Evolutionary conservation across 352 stramenopile species (phyloP).

Genomic region (Pythium phragmiticola): DNA sequence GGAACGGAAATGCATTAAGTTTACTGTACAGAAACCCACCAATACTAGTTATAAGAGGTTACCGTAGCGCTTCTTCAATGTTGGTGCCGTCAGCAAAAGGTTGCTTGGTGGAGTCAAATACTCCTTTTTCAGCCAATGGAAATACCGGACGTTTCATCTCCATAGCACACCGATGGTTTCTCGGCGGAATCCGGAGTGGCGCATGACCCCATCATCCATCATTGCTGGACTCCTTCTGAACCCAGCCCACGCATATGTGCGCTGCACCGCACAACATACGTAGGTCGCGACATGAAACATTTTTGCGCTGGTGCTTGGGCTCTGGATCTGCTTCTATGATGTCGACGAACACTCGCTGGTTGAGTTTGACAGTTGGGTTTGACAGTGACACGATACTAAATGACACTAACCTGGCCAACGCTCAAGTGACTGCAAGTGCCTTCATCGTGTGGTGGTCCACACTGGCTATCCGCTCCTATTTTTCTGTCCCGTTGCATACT

Average conservation of each 20-base stretch:
- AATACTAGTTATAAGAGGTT: background rate
- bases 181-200: background rate
- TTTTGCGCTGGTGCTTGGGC: background rate
- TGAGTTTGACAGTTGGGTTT: background rate
- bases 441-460: no score
- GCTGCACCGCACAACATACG: background rate
- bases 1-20: background rate
- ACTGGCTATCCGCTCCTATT: no score
- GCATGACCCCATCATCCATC: no score
- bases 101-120: background rate
- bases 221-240: background rate
- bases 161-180: background rate
- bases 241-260: background rate
- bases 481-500: no score
- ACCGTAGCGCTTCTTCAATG: background rate
- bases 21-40: background rate
- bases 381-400: background rate
- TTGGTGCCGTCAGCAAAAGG: conserved; percentile 5
- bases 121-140: conserved; percentile 1
- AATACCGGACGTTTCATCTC: no score
- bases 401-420: no score
- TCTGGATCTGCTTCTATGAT: conserved; percentile 7
- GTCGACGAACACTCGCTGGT: background rate
- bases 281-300: background rate
- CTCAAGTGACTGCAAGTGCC: no score